Base-by-base conservation (phyloP, 352 stramenopile genomes). In the Albugo laibachii region DNA sequence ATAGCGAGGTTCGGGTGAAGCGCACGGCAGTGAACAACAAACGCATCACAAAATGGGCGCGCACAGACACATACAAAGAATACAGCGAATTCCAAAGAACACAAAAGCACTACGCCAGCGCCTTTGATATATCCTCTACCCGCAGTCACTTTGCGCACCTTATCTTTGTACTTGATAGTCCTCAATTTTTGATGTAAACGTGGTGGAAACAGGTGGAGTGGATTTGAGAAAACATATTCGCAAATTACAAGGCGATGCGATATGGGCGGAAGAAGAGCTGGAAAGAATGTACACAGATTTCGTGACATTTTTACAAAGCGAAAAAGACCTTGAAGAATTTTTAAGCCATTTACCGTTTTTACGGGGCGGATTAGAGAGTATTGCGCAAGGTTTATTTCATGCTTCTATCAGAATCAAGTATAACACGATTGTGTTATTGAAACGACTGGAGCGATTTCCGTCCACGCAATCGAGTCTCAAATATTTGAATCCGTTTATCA, bases 361-460 rank as follows among this genome's bases (percentile, higher is more conserved):
- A 8, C 68, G 75, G 14, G 79, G 76, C 11, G 79, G 79, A 0
- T 66, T 92, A 18, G 74, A 87, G 49, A 75, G 72, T 1, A 69
- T 92, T 46, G 79, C 79, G 6, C 76, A 89, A 47, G 79, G 79
- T 13, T 83, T 92, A 16, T 92, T 88, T 44, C 79, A 92, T 52
- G 51, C 74, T 19, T 87, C 71, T 1, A 89, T 89, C 50, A 80
- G 76, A 35, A 75, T 92, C 56, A 89, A 92, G 57, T 72, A 89
- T 63, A 92, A 92, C 54, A 89, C 79, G 0, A 76, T 92, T 36
- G 57, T 87, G 27, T 55, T 92, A 36, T 67, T 92, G 14, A 81
- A 92, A 61, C 69, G 79, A n/a, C 63, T 89, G 20, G 79, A 92
- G 53, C 65, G 74, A 46, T 87, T 78, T 37, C 58, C 69, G 16